A percentile compares a stretch with the other conserved stretches of the same genome.
Conservation (phyloP, 1,284 basidiomycete species). For the Puccinia brachypodii region DNA sequence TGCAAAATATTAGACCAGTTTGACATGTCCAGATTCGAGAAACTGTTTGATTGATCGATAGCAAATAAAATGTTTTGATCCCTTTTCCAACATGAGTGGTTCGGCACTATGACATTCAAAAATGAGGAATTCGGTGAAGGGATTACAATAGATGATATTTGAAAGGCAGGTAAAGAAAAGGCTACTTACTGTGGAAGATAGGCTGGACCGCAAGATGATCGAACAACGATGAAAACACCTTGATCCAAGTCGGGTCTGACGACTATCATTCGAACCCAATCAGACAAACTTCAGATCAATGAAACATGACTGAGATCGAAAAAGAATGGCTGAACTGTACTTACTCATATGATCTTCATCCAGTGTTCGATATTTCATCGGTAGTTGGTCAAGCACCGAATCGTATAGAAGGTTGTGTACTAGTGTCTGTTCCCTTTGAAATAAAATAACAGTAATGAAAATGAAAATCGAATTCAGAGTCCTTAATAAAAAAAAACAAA, state of each 20-base stretch:
- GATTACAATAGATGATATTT: neutral
- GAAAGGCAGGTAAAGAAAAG: neutral
- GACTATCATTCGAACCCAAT: slow-evolving; percentile 9
- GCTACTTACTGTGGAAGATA: slow-evolving; percentile 27
- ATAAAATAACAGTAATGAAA: neutral
- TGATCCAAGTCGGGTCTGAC: slow-evolving; percentile 34
- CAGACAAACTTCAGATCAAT: neutral
- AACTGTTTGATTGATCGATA: slow-evolving; percentile 37
- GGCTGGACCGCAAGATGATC: slow-evolving; percentile 38
- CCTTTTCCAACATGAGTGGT: slow-evolving; percentile 21
- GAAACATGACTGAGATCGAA: neutral
- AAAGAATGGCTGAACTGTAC: neutral
- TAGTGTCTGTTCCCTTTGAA: slow-evolving; percentile 39
- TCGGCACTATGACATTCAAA: neutral
- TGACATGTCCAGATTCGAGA: slow-evolving; percentile 34
- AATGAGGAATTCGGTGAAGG: neutral
- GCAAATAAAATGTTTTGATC: slow-evolving; percentile 29
- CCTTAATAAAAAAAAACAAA: neutral
- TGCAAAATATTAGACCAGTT: slow-evolving; percentile 20
- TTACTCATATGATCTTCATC: slow-evolving; percentile 46
- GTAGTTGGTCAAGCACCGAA: slow-evolving; percentile 37
- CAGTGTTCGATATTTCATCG: slow-evolving; percentile 35
- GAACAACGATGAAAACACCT: slow-evolving; percentile 28
- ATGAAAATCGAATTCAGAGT: neutral
- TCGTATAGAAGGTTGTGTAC: slow-evolving; percentile 40